Base-by-base conservation (phyloP, 768 basidiomycete genomes). In the Russula sp. region DNA sequence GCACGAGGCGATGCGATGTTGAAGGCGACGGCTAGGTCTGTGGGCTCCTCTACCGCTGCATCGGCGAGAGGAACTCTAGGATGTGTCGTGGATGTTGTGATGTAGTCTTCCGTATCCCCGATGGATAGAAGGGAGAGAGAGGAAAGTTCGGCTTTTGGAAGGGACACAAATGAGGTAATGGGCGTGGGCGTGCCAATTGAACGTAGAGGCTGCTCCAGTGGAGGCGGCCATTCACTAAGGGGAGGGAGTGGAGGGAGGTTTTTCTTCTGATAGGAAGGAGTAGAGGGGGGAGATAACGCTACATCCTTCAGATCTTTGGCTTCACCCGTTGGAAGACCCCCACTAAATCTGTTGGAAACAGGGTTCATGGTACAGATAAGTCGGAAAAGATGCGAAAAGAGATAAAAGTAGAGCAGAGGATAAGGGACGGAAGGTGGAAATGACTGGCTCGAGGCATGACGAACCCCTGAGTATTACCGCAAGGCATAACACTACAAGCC, bases 341-440 rank as follows among this genome's bases (percentile, higher is more conserved):
- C 75, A 72, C 90, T 89, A 69, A 92, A 77, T 72, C 88, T 84
- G 73, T 83, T 82, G 76, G 92, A 83, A 70, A 91, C 87, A 49
- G 90, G 90, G 81, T 91, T 92, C 90, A 93, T 93, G 74, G 75
- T 64, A 65, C 36, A 28, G 22, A 36, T 20, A 14, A 28, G 46
- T 48, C 8, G 22, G 32, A 26, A 49, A 40, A 24, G 36, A 59
- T 64, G 62, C 67, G 66, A 65, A 61, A 46, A 32, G 49, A 44
- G 66, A 62, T 22, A 2, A 62, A 59, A 53, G 51, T 40, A 18
- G 38, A 40, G 64, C 61, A 57, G 63, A 62, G 57, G 65, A 62
- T 64, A 65, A 69, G 69, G 61, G 64, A 62, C 24, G 55, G 28
- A 32, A 63, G 65, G 49, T 18, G 57, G 51, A 52, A 56, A 60